Conservation (phyloP, 768 basidiomycete species). For the Boletales sp. region DNA sequence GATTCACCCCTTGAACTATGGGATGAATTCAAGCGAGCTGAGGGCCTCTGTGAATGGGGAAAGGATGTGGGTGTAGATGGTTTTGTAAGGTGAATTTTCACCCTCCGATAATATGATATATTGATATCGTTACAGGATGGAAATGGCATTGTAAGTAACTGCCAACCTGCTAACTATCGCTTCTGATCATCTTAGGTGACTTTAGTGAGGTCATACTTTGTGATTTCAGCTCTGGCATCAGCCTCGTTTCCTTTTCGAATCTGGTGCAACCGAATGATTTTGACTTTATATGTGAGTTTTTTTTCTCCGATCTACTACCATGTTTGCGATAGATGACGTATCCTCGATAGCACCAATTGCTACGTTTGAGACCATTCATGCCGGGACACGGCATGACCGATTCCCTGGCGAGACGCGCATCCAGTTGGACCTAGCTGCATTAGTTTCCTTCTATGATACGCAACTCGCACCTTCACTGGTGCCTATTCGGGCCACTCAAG, state of each 20-base stretch:
- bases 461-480: background rate
- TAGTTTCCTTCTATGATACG: too few relatives aligned
- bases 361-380: conserved; percentile 6
- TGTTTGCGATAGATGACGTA: background rate
- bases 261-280: background rate
- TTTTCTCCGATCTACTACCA: background rate
- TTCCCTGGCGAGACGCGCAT: too few relatives aligned
- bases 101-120: background rate
- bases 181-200: background rate
- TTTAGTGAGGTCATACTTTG: background rate
- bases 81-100: background rate
- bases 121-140: background rate
- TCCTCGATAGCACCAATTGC: background rate
- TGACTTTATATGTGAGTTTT: background rate
- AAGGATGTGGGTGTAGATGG: too few relatives aligned
- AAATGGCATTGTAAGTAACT: background rate
- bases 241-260: background rate
- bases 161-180: background rate
- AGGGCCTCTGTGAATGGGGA: too few relatives aligned
- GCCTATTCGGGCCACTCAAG: background rate
- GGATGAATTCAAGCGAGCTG: too few relatives aligned
- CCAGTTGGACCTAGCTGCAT: too few relatives aligned
- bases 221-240: background rate
- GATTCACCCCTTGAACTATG: too few relatives aligned
- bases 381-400: conserved; percentile 31